Evolutionary conservation across 176 grass and related monocot genomes (phyloP).

Genomic region (Panicum miliaceum): DNA sequence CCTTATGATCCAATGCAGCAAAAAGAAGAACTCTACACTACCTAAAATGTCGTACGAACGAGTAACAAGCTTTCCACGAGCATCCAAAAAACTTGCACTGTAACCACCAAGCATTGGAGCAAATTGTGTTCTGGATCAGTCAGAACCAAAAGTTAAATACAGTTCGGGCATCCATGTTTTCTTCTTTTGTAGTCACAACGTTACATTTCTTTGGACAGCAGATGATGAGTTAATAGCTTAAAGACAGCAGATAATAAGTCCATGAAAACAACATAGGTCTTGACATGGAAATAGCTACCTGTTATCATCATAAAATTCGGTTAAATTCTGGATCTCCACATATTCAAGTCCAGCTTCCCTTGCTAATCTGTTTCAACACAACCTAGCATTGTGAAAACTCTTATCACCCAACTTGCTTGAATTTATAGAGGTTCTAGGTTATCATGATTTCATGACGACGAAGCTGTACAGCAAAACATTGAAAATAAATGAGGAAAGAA

Average conservation of each 20-base stretch:
- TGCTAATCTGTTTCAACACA: slow-evolving; percentile 75
- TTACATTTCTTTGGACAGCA: slow-evolving; percentile 27
- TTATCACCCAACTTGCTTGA: slow-evolving; percentile 20
- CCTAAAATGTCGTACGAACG: slow-evolving; percentile 92
- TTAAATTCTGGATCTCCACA: slow-evolving; percentile 95
- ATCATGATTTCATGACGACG: not conserved
- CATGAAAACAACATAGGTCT: slow-evolving; percentile 13
- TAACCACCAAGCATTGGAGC: slow-evolving; percentile 76
- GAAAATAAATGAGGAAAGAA: slow-evolving; percentile 30
- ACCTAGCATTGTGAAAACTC: slow-evolving; percentile 37
- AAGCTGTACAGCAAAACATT: slow-evolving; percentile 7
- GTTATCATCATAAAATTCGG: slow-evolving; percentile 98
- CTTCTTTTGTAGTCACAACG: not conserved
- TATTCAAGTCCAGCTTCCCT: slow-evolving; percentile 90
- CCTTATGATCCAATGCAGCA: slow-evolving; percentile 13
- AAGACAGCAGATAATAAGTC: slow-evolving; percentile 29
- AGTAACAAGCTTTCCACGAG: slow-evolving; percentile 85
- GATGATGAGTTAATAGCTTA: slow-evolving; percentile 6
- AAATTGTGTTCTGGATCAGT: slow-evolving; percentile 76
- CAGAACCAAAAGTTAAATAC: slow-evolving; percentile 35
- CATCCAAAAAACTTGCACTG: slow-evolving; percentile 78
- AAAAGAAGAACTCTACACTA: slow-evolving; percentile 28
- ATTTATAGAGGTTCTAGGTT: slow-evolving; percentile 12
- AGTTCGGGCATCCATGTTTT: not conserved
- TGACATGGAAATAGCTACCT: slow-evolving; percentile 51